Conservation (phyloP, 352 stramenopile genomes). For the Phytophthora pinifolia region DNA sequence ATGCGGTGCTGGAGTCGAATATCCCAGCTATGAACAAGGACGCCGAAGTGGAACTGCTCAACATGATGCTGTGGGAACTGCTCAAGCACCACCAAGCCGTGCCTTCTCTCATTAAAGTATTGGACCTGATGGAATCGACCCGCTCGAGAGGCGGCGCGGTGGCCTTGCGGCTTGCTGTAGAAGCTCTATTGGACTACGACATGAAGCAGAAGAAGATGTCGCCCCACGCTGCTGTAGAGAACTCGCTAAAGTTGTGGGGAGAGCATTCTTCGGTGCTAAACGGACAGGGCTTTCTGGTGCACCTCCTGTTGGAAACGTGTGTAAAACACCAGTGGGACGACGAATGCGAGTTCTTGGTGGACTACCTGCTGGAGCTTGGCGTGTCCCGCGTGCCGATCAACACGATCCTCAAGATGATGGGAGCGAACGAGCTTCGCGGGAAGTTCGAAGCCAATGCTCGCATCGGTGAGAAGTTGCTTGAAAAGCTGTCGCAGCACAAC, state of each 20-base stretch:
- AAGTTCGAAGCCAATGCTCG: slow-evolving; percentile 31
- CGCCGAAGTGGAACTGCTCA: slow-evolving; percentile 35
- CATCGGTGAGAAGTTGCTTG: slow-evolving; percentile 34
- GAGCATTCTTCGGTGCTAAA: slow-evolving; percentile 33
- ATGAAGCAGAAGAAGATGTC: slow-evolving; percentile 25
- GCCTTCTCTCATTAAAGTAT: slow-evolving; percentile 34
- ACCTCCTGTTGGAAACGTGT: slow-evolving; percentile 45
- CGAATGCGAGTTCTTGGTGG: slow-evolving; percentile 34
- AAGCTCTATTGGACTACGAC: slow-evolving; percentile 33
- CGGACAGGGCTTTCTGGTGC: slow-evolving; percentile 46
- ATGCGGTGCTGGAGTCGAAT: slow-evolving; percentile 10
- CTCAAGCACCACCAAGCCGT: slow-evolving; percentile 39
- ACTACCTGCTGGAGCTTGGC: slow-evolving; percentile 28
- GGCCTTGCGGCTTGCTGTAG: slow-evolving; percentile 37
- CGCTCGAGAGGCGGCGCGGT: slow-evolving; percentile 30
- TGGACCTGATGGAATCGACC: slow-evolving; percentile 44
- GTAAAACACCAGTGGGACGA: slow-evolving; percentile 30
- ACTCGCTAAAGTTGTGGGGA: slow-evolving; percentile 41
- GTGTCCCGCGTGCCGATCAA: slow-evolving; percentile 29
- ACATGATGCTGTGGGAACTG: slow-evolving; percentile 58
- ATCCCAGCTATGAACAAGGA: slow-evolving; percentile 22
- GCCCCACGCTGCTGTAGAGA: slow-evolving; percentile 26
- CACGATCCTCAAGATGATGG: slow-evolving; percentile 40
- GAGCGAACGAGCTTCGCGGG: slow-evolving; percentile 33
- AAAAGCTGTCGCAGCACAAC: slow-evolving; percentile 19